Evolutionary conservation across 306 rosid species (phyloP).

Genomic region (Ochetophila trinervis): DNA sequence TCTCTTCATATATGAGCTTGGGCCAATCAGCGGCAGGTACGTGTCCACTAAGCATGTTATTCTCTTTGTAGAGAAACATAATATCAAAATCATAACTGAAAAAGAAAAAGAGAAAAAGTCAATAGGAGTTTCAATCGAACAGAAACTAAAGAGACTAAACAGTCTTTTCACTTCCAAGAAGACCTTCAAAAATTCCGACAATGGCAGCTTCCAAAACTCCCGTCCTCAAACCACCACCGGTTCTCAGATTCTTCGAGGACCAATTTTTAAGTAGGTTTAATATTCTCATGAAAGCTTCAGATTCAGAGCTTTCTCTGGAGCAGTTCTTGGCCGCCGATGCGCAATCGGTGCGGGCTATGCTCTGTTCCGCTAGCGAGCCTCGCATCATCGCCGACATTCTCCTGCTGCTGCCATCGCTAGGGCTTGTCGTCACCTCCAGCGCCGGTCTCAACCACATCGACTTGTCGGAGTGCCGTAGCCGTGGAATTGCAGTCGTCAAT

Average conservation of each 20-base stretch:
- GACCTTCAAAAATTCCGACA: no score
- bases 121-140: no score
- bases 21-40: no score
- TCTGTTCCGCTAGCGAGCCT: background rate
- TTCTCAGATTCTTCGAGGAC: background rate
- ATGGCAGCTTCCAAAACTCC: background rate
- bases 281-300: constrained; percentile 23
- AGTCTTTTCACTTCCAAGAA: no score
- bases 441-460: background rate
- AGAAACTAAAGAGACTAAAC: no score
- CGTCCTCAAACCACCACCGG: constrained; percentile 27
- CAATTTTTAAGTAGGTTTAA: constrained; percentile 28
- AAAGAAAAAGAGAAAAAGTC: no score
- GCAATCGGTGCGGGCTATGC: constrained; percentile 27
- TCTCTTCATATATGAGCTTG: no score
- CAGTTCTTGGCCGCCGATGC: constrained; percentile 22
- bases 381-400: background rate
- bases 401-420: background rate
- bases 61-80: no score
- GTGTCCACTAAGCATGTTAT: no score
- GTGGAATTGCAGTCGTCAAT: constrained; percentile 31
- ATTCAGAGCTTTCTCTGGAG: constrained; percentile 24
- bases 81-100: no score
- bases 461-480: constrained; percentile 11
- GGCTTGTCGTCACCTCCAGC: background rate